Conservation (phyloP, 2,329 filamentous ascomycete genomes). For the Penicillium aurantiogriseum region DNA sequence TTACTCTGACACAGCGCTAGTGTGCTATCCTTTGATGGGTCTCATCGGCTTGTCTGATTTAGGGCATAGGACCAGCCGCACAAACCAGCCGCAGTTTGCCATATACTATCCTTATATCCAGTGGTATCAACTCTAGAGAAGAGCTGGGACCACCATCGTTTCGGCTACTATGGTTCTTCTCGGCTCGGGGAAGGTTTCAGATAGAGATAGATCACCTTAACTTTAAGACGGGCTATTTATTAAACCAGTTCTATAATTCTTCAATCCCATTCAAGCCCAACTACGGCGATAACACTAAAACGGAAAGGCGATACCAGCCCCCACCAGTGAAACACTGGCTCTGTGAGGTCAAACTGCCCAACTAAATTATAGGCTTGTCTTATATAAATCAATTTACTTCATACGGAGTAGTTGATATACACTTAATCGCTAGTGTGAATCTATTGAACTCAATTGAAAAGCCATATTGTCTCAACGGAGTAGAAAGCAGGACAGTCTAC, state of each 20-base stretch:
- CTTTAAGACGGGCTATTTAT: not conserved
- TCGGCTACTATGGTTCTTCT: not conserved
- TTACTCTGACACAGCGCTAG: not conserved
- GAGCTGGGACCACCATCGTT: not conserved
- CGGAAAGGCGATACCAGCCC: not conserved
- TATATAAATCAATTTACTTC: not conserved
- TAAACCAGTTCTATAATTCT: not conserved
- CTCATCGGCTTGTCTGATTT: not conserved
- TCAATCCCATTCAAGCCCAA: not conserved
- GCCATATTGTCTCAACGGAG: not conserved
- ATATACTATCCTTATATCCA: not conserved
- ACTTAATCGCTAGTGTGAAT: not conserved
- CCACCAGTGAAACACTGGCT: constrained; percentile 16
- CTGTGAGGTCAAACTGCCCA: not conserved
- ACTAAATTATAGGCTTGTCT: not conserved
- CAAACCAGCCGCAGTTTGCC: not conserved
- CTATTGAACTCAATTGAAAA: constrained; percentile 1
- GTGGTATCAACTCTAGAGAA: not conserved
- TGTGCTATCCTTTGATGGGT: not conserved
- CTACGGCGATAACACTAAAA: not conserved
- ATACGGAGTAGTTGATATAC: not conserved
- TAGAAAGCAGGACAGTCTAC: not conserved
- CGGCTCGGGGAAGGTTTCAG: not conserved
- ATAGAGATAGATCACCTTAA: not conserved
- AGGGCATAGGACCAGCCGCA: not conserved